Conservation (phyloP, 164 flowering plant genomes). For the Euptelea pleiosperma region DNA sequence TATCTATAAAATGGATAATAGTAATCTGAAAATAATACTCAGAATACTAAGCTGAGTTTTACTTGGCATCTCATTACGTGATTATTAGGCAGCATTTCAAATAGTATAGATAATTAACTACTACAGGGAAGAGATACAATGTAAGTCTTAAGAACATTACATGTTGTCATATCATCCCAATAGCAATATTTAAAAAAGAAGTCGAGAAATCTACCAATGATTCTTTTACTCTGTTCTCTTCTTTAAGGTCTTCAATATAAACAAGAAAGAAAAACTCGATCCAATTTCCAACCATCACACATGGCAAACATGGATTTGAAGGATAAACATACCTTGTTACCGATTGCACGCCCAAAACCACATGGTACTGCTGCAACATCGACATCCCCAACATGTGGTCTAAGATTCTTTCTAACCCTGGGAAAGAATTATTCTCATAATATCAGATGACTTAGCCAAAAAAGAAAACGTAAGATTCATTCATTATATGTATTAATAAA, state of each 20-base stretch:
- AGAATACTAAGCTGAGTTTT: too few species aligned
- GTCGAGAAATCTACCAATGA: background rate
- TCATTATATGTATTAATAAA: background rate
- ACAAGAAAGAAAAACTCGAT: background rate
- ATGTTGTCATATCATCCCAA: background rate
- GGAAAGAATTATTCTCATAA: slow-evolving; percentile 9
- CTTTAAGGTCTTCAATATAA: background rate
- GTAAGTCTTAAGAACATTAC: too few species aligned
- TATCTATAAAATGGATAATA: too few species aligned
- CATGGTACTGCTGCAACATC: slow-evolving; percentile 98
- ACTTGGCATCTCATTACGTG: too few species aligned
- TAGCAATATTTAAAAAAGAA: background rate
- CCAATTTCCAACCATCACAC: background rate
- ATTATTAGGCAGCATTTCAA: background rate
- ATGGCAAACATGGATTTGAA: slow-evolving; percentile 1
- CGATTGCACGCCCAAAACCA: slow-evolving; percentile 97
- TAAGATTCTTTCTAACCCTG: slow-evolving; percentile 79
- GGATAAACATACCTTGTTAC: slow-evolving; percentile 73
- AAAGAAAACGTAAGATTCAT: background rate
- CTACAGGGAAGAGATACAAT: background rate
- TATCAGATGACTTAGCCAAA: background rate
- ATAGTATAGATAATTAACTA: background rate
- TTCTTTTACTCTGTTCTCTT: background rate
- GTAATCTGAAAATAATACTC: too few species aligned
- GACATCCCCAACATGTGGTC: slow-evolving; percentile 78